Evolutionary conservation across 306 rosid species (phyloP).

Genomic region (Quercus cerris): DNA sequence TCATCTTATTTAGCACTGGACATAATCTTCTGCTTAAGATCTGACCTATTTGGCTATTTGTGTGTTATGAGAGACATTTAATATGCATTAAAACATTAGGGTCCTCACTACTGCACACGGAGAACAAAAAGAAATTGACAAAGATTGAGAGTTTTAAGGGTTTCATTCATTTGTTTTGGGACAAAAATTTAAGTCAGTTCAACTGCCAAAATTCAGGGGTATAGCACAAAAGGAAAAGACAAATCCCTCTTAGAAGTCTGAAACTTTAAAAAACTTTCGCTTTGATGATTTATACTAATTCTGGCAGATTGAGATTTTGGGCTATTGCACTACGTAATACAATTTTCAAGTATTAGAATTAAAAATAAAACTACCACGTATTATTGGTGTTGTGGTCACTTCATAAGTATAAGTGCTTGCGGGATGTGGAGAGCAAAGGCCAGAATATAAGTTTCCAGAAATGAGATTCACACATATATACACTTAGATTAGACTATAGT

Average conservation of each 20-base stretch:
- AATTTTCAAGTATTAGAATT: no score
- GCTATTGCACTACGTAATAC: no score
- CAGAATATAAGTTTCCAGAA: accelerated
- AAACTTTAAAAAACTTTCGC: neutral
- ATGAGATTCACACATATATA: accelerated
- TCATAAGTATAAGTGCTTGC: accelerated
- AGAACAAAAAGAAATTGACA: neutral
- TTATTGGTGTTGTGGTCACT: accelerated
- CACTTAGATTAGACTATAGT: accelerated
- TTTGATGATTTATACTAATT: neutral
- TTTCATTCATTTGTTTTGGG: no score
- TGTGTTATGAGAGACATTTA: neutral
- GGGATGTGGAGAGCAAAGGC: accelerated
- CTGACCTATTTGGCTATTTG: neutral
- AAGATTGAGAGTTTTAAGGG: neutral
- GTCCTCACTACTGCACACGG: neutral
- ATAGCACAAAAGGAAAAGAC: no score
- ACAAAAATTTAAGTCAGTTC: no score
- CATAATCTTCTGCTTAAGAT: neutral
- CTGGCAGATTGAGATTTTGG: neutral
- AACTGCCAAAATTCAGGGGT: no score
- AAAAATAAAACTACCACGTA: accelerated
- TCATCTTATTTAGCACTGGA: no score
- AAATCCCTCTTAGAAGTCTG: no score
- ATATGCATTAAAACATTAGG: no score